Base-by-base conservation (phyloP, 2,329 filamentous ascomycete genomes). In the Fusarium neocosmosporiellum region DNA sequence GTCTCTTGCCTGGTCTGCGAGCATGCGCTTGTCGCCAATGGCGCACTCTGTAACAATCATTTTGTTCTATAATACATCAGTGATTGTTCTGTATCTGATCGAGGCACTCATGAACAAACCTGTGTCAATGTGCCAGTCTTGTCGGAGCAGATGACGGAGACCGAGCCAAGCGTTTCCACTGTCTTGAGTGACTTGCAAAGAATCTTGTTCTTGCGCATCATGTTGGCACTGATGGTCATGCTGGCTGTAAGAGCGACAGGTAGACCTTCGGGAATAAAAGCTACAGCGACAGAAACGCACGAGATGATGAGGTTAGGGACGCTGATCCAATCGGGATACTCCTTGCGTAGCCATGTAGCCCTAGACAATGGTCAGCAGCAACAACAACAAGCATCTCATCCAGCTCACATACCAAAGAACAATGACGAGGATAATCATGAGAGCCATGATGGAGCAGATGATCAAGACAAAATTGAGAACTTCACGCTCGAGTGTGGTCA, bases 111-210 rank as follows among this genome's bases (percentile, higher is more conserved):
- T 50, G 7, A 55, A 71, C 81, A 73, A 79, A 80, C 88, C 84
- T 84, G 81, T 14, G 91, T 93, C 64, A 93, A 82, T 0, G 91
- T 93, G 5, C 93, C 93, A 0, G 92, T 94, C 83, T 94, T 94
- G 79, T 94, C 93, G 0, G 91, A 93, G 79, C 92, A 94, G 43
- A 95, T 91, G 9, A 93, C 88, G 0, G 91, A 92, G 1, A 94
- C 92, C 0, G 90, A 87, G 1, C 93, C 93, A 0, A 94, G 86
- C 0, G 92, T 94, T 81, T 94, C 93, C 0, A 94, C 92, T 0
- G 93, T 94, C 82, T 93, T 93, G 54, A 95, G 85, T 0, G 91
- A 93, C 82, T 95, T 95, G 89, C 92, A 94, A 10, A 95, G 86
- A 48, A 95, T 90, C 78, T 92, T 92, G 80, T 94, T 91, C 82